Evolutionary conservation across 1,284 basidiomycete genomes (phyloP).

Genomic region (Retiboletus flavoniger): DNA sequence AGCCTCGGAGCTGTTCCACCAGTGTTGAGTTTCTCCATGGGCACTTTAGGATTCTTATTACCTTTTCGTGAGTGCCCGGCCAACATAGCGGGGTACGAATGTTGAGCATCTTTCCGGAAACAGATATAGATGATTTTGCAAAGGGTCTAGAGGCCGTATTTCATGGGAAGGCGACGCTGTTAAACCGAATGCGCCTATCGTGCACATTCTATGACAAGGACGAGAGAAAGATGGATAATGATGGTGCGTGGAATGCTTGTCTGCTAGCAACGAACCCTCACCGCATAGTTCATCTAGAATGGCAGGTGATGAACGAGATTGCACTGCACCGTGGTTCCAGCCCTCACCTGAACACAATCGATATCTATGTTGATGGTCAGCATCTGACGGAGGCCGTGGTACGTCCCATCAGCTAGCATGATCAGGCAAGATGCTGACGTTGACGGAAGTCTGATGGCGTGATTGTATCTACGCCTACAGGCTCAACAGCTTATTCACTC

Average conservation of each 20-base stretch:
- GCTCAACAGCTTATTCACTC: conserved; percentile 95
- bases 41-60: conserved; percentile 89
- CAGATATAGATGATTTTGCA: conserved; percentile 81
- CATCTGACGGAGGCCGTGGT: conserved; percentile 95
- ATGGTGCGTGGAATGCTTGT: conserved; percentile 45
- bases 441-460: conserved; percentile 81
- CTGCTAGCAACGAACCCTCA: conserved; percentile 2
- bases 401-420: conserved; percentile 38
- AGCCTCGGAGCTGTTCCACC: conserved; percentile 88
- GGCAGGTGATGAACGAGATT: conserved; percentile 98
- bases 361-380: conserved; percentile 93
- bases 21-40: conserved; percentile 95
- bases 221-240: conserved; percentile 54
- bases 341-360: conserved; percentile 91
- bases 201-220: conserved; percentile 72
- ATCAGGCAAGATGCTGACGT: conserved; percentile 16
- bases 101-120: conserved; percentile 9
- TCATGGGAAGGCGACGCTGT: conserved; percentile 71
- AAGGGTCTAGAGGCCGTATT: conserved; percentile 79
- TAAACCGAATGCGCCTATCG: conserved; percentile 84
- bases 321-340: conserved; percentile 89
- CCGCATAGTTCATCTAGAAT: conserved; percentile 50
- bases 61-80: conserved; percentile 77
- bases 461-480: conserved; percentile 94
- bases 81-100: not conserved